Evolutionary conservation across 176 grass and related monocot genomes (phyloP).

Genomic region (Leersia perrieri): DNA sequence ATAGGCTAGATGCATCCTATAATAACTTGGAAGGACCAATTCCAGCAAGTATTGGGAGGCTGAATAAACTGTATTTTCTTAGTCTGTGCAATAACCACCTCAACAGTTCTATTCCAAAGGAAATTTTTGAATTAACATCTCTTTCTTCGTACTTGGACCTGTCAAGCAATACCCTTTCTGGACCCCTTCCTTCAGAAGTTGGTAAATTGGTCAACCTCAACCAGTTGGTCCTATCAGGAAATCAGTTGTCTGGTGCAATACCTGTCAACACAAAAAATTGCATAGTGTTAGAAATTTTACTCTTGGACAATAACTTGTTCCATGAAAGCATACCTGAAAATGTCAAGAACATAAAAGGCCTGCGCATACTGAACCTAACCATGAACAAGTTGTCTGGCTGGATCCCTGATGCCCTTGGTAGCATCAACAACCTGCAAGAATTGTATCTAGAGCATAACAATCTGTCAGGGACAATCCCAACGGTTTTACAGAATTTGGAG

Average conservation of each 20-base stretch:
- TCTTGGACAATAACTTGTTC: conserved; percentile 40
- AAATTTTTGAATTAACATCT: neutral
- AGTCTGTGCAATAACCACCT: neutral
- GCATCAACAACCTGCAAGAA: neutral
- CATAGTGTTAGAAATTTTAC: neutral
- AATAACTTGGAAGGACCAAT: conserved; percentile 18
- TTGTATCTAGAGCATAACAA: conserved; percentile 35
- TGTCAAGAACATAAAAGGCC: conserved; percentile 25
- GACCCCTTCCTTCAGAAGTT: conserved; percentile 5
- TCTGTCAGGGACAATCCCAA: conserved; percentile 24
- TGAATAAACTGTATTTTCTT: neutral
- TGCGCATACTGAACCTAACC: conserved; percentile 20
- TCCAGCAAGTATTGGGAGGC: neutral
- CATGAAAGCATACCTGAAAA: conserved; percentile 27
- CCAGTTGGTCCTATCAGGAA: conserved; percentile 1
- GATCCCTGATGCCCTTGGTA: conserved; percentile 27
- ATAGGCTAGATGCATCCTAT: neutral
- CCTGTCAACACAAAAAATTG: conserved; percentile 18
- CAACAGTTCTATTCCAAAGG: conserved; percentile 1
- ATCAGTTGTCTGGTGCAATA: conserved; percentile 31
- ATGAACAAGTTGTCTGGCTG: conserved; percentile 27
- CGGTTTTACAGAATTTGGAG: conserved; percentile 14
- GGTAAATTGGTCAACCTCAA: conserved; percentile 4
- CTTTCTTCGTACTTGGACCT: neutral
- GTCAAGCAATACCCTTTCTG: neutral